Evolutionary conservation across 257 asterid genomes (phyloP).

Genomic region (Avicennia marina): DNA sequence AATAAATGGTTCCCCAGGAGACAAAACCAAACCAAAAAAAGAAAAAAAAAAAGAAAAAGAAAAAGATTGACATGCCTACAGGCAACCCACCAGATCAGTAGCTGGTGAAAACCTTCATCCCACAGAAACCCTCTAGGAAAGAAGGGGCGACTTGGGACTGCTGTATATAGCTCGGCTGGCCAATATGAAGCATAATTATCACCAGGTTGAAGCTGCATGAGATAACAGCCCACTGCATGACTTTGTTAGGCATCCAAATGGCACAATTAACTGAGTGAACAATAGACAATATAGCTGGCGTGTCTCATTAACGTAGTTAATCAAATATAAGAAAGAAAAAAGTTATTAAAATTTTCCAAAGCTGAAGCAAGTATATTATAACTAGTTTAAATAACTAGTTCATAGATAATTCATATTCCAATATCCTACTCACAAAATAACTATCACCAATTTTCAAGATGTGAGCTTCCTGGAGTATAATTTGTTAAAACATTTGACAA

Average conservation of each 20-base stretch:
- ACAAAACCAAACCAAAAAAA: neutral
- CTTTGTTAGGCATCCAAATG: conserved; percentile 36
- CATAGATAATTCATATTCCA: conserved; percentile 5
- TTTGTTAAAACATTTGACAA: neutral
- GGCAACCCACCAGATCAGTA: conserved; percentile 71
- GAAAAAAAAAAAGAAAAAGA: neutral
- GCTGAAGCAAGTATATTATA: neutral
- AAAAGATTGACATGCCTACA: conserved; percentile 4
- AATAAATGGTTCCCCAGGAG: conserved; percentile 4
- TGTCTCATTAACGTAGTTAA: neutral
- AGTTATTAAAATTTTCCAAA: neutral
- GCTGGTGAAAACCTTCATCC: conserved; percentile 99
- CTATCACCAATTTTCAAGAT: neutral
- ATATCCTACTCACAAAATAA: conserved; percentile 1
- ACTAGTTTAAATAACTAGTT: conserved; percentile 1
- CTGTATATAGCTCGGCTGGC: conserved; percentile 98
- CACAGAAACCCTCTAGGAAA: conserved; percentile 97
- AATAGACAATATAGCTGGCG: conserved; percentile 3
- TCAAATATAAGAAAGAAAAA: neutral
- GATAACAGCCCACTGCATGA: conserved; percentile 34
- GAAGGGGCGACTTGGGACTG: conserved; percentile 99
- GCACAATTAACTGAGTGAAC: conserved; percentile 9
- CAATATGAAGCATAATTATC: conserved; percentile 63
- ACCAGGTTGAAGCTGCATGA: conserved; percentile 60
- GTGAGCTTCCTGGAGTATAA: neutral